Evolutionary conservation across 768 basidiomycete genomes (phyloP).

Genomic region (Cytidiella melzeri): DNA sequence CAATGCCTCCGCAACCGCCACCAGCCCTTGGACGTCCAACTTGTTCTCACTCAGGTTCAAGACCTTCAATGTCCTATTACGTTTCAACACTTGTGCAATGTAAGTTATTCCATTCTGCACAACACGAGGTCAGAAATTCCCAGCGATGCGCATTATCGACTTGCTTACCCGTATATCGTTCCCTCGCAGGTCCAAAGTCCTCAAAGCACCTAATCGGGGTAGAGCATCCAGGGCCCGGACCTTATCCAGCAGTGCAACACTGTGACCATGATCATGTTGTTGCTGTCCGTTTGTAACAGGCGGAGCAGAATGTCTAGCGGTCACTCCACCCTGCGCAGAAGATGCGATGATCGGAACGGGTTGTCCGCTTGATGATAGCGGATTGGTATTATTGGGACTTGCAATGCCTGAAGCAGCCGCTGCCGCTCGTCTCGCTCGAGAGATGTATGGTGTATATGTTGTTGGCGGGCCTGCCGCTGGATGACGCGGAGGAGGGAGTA

Average conservation of each 20-base stretch:
- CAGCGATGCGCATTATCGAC: neutral
- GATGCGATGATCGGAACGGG: constrained; percentile 67
- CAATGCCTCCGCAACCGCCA: constrained; percentile 81
- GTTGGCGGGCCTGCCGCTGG: constrained; percentile 51
- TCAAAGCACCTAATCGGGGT: constrained; percentile 77
- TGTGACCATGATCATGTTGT: constrained; percentile 42
- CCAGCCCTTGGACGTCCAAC: constrained; percentile 76
- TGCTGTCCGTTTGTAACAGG: constrained; percentile 12
- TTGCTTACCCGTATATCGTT: constrained; percentile 84
- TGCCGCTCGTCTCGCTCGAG: constrained; percentile 47
- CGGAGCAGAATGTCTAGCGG: constrained; percentile 35
- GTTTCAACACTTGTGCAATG: constrained; percentile 91
- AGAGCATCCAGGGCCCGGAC: constrained; percentile 85
- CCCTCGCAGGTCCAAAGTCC: constrained; percentile 85
- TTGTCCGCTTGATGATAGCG: constrained; percentile 36
- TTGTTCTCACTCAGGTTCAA: constrained; percentile 94
- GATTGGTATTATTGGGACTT: constrained; percentile 24
- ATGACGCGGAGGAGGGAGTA: constrained; percentile 45
- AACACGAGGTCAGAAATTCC: constrained; percentile 5
- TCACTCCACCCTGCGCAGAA: constrained; percentile 42
- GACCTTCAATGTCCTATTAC: constrained; percentile 91
- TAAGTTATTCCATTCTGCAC: constrained; percentile 72
- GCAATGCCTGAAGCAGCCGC: constrained; percentile 17
- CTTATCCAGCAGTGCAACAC: constrained; percentile 77
- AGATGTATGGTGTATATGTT: constrained; percentile 82